phyloP scores from a whole-genome alignment of 2,329 filamentous ascomycete species.

The Talaromyces sp. region DNA sequence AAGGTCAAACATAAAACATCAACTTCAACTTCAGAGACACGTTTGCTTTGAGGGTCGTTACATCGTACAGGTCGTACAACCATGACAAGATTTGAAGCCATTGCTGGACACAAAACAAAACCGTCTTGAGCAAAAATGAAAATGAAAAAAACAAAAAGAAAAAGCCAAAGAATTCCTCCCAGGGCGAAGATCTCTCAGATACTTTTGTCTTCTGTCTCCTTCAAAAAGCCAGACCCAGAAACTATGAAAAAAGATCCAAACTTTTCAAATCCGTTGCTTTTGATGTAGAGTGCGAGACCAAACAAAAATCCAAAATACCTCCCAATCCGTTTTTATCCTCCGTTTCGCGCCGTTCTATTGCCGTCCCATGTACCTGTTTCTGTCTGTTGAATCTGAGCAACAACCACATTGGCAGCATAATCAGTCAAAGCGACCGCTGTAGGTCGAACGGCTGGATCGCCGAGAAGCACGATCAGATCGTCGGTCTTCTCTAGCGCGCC shows the following conservation, averaged over 20 bases:
- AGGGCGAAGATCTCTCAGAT: conserved; percentile 10
- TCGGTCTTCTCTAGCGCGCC: conserved; percentile 30
- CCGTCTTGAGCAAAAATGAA: conserved; percentile 11
- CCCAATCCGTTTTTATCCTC: background rate
- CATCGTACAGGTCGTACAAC: conserved; percentile 33
- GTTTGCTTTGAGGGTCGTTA: conserved; percentile 30
- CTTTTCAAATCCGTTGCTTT: conserved; percentile 13
- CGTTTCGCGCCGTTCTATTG: background rate
- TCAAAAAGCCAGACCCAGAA: conserved; percentile 19
- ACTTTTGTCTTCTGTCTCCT: conserved; percentile 11
- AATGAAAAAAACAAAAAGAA: conserved; percentile 15
- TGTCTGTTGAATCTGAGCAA: background rate
- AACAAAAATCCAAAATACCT: conserved; percentile 12
- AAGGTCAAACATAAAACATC: conserved; percentile 8
- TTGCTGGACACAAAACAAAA: conserved; percentile 13
- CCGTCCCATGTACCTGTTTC: background rate
- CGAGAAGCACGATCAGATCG: conserved; percentile 35
- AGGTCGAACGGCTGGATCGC: conserved; percentile 36
- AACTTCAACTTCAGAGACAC: conserved; percentile 11
- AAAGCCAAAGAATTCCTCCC: conserved; percentile 20
- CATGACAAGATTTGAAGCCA: conserved; percentile 17
- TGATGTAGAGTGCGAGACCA: background rate
- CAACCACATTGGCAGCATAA: background rate
- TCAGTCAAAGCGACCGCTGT: conserved; percentile 25
- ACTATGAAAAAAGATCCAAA: conserved; percentile 11